Conservation (phyloP, 2,329 filamentous ascomycete species). For the Pseudofabraea citricarpa region DNA sequence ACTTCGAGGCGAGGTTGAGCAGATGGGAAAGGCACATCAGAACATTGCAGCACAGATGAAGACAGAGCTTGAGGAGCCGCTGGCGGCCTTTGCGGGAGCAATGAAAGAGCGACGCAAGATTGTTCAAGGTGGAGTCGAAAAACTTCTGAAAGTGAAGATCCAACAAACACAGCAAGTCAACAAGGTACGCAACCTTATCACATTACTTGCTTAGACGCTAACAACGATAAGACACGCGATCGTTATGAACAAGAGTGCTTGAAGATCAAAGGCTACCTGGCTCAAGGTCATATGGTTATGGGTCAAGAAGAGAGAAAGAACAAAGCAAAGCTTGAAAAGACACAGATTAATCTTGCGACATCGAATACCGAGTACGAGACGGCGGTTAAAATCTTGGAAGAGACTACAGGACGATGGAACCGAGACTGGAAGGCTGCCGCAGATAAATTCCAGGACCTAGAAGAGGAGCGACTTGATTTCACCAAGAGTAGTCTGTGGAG, state of each 20-base stretch:
- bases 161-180: conserved; percentile 89
- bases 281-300: conserved; percentile 99
- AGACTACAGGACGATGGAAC: conserved; percentile 95
- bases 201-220: too few species aligned
- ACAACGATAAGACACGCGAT: conserved; percentile 65
- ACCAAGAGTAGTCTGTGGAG: conserved; percentile 97
- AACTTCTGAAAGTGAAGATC: conserved; percentile 86
- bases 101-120: conserved; percentile 98
- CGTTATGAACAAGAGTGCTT: conserved; percentile 96
- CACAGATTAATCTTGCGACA: conserved; percentile 86
- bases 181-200: conserved; percentile 77
- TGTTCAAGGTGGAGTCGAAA: conserved; percentile 89
- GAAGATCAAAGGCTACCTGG: conserved; percentile 97
- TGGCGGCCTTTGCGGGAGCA: conserved; percentile 84
- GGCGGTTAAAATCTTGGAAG: conserved; percentile 88
- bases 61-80: conserved; percentile 87
- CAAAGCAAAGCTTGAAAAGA: conserved; percentile 98
- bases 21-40: conserved; percentile 91
- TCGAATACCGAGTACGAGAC: conserved; percentile 92
- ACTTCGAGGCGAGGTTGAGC: conserved; percentile 82
- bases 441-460: conserved; percentile 98
- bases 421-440: conserved; percentile 97
- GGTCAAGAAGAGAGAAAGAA: conserved; percentile 98
- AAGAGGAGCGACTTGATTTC: conserved; percentile 95
- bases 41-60: conserved; percentile 93